Evolutionary conservation across 345 rosid genomes (phyloP).

Genomic region (Citrus maxima): DNA sequence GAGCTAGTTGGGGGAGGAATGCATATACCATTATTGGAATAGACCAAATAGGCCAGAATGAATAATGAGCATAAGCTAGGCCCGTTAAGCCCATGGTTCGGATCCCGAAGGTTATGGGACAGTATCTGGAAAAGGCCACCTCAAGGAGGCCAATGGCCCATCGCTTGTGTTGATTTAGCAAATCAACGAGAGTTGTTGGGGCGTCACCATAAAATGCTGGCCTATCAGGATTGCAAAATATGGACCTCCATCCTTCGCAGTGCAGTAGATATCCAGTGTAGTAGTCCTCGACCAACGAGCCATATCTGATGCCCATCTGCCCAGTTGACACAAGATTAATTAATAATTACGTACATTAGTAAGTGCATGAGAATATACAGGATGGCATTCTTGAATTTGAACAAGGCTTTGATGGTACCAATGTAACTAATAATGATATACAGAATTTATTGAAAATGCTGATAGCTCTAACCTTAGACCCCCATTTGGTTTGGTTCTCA

Average conservation of each 20-base stretch:
- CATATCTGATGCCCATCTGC: constrained; percentile 68
- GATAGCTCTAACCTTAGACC: constrained; percentile 40
- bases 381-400: too few relatives aligned
- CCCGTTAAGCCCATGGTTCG: constrained; percentile 37
- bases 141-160: constrained; percentile 68
- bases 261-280: constrained; percentile 54
- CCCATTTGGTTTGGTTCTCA: constrained; percentile 63
- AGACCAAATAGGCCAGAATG: constrained; percentile 50
- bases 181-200: constrained; percentile 44
- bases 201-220: constrained; percentile 61
- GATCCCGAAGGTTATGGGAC: constrained; percentile 46
- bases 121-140: constrained; percentile 37
- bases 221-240: constrained; percentile 54
- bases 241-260: constrained; percentile 67
- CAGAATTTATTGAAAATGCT: too few relatives aligned
- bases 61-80: constrained; percentile 33
- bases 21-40: constrained; percentile 47
- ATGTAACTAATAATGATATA: too few relatives aligned
- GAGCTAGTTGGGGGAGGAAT: constrained; percentile 66
- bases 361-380: too few relatives aligned
- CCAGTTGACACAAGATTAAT: not conserved
- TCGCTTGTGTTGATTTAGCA: constrained; percentile 51
- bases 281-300: constrained; percentile 70
- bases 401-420: too few relatives aligned
- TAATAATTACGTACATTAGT: too few relatives aligned